Conservation (phyloP, 2,329 filamentous ascomycete species). For the Pseudogymnoascus verrucosus region DNA sequence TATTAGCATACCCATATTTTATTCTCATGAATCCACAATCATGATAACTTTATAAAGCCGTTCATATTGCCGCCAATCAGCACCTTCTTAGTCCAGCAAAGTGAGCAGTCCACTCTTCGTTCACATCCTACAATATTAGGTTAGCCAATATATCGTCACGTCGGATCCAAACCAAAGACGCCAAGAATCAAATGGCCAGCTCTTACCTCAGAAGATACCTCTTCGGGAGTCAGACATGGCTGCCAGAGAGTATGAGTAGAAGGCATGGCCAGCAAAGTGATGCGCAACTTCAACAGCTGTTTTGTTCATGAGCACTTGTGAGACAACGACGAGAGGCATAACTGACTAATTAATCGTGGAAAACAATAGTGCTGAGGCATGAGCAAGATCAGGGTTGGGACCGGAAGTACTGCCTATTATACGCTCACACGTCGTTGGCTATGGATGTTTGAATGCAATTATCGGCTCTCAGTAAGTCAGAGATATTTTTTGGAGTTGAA, state of each 20-base stretch:
- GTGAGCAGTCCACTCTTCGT: background rate
- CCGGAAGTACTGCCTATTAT: background rate
- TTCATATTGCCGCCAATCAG: background rate
- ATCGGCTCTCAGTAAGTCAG: background rate
- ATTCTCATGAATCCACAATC: background rate
- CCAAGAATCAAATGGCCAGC: background rate
- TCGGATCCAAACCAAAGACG: background rate
- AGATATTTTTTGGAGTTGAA: background rate
- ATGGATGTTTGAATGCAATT: background rate
- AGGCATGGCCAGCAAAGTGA: background rate
- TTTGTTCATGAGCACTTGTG: background rate
- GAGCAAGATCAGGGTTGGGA: background rate
- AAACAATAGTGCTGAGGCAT: background rate
- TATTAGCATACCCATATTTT: background rate
- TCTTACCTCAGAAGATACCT: conserved; percentile 2
- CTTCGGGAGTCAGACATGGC: background rate
- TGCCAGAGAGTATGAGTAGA: background rate
- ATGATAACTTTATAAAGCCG: background rate
- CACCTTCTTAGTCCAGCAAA: background rate
- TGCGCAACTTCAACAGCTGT: background rate
- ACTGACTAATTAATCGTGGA: background rate
- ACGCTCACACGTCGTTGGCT: background rate
- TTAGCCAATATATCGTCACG: background rate
- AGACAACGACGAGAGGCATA: background rate
- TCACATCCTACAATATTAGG: background rate